Evolutionary conservation across 352 stramenopile species (phyloP).

Genomic region (Phytophthora litchii): DNA sequence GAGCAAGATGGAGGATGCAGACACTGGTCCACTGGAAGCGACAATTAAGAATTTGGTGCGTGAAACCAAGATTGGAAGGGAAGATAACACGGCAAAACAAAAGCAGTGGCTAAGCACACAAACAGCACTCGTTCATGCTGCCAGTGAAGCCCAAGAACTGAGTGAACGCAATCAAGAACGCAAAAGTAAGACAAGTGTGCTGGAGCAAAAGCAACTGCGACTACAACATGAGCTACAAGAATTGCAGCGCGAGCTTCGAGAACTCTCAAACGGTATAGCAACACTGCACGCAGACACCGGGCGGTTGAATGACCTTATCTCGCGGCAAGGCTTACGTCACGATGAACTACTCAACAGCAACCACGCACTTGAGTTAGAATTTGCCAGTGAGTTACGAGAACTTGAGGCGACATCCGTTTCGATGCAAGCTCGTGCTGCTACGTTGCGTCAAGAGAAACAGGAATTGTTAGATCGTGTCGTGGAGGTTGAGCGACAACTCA

Average conservation of each 20-base stretch:
- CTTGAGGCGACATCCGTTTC: conserved; percentile 80
- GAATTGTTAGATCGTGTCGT: conserved; percentile 90
- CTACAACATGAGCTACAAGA: conserved; percentile 83
- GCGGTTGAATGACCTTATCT: conserved; percentile 94
- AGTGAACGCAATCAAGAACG: conserved; percentile 91
- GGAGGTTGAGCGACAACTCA: conserved; percentile 92
- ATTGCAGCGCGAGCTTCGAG: conserved; percentile 85
- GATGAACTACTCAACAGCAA: conserved; percentile 89
- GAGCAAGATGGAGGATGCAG: conserved; percentile 89
- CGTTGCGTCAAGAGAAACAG: conserved; percentile 86
- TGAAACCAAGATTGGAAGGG: conserved; percentile 77
- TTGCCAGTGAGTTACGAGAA: conserved; percentile 91
- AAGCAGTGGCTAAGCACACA: conserved; percentile 92
- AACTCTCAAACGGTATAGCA: conserved; percentile 68
- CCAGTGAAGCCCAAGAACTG: conserved; percentile 88
- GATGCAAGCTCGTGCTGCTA: conserved; percentile 75
- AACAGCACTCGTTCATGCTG: conserved; percentile 88
- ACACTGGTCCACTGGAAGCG: conserved; percentile 93
- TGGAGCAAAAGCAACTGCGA: conserved; percentile 91
- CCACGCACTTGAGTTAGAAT: conserved; percentile 90
- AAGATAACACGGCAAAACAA: conserved; percentile 82
- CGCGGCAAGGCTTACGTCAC: conserved; percentile 81
- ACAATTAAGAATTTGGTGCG: conserved; percentile 94
- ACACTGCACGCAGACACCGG: conserved; percentile 93
- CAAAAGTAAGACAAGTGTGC: conserved; percentile 88